These are phyloP conservation scores for Colletotrichum euphorbiae DNA, from an alignment of 2,329 filamentous ascomycete species.

Conservation along the genomic window DNA sequence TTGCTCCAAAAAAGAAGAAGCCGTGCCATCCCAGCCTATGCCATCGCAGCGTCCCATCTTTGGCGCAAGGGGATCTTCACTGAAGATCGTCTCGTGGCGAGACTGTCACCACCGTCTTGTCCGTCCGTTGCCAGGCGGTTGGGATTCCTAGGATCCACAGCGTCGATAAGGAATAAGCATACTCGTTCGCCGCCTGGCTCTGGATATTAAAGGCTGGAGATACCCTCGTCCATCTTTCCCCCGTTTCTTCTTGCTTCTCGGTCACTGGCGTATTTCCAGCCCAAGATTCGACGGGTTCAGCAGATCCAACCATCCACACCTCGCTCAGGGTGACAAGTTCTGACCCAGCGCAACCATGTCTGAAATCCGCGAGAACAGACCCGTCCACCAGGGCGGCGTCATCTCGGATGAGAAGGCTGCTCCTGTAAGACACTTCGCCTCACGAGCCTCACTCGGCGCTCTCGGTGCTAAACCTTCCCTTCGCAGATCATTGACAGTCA, in stretches of 20 bases:
- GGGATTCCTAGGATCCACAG: constrained; percentile 17
- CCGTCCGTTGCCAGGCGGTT: constrained; percentile 28
- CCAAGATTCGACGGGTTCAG: constrained; percentile 31
- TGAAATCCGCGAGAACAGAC: constrained; percentile 29
- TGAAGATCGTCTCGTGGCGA: constrained; percentile 35
- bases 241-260: constrained; percentile 17
- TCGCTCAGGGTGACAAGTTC: constrained; percentile 27
- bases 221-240: constrained; percentile 10
- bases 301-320: constrained; percentile 22
- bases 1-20: constrained; percentile 2
- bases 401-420: constrained; percentile 27
- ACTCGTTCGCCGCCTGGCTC: neutral
- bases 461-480: neutral
- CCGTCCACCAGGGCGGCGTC: constrained; percentile 31
- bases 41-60: constrained; percentile 8
- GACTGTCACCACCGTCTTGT: constrained; percentile 15
- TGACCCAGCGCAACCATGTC: constrained; percentile 34
- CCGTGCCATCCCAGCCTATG: neutral
- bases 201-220: constrained; percentile 30
- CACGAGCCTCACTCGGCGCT: neutral
- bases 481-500: constrained; percentile 20
- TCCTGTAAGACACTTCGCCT: constrained; percentile 11
- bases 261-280: constrained; percentile 38
- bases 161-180: constrained; percentile 38
- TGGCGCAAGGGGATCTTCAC: constrained; percentile 13